phyloP scores from a whole-genome alignment of 2,329 filamentous ascomycete species.

The Scortechinia acanthostroma region DNA sequence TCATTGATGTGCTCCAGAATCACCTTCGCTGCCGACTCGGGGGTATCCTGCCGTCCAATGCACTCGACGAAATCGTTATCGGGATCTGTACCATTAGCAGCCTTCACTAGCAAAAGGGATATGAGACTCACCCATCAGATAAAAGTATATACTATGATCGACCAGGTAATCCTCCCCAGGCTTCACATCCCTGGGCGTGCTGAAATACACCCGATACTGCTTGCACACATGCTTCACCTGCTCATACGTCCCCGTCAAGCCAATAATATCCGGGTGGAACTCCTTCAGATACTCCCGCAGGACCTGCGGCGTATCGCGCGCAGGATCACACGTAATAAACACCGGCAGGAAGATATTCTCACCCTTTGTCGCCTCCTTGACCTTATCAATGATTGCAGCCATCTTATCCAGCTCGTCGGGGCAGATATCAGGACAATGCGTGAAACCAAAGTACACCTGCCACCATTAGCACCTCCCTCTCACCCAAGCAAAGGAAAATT shows the following conservation, averaged over 20 bases:
- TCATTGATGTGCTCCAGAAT: conserved; percentile 79
- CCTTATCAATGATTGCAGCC: conserved; percentile 82
- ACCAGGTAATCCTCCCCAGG: conserved; percentile 94
- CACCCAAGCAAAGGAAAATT: neutral
- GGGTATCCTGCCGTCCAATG: conserved; percentile 87
- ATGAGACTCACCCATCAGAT: conserved; percentile 64
- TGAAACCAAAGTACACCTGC: conserved; percentile 81
- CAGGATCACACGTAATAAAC: conserved; percentile 94
- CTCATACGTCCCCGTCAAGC: conserved; percentile 87
- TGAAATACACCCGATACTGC: conserved; percentile 94
- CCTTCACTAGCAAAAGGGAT: neutral
- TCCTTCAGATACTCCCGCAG: conserved; percentile 80
- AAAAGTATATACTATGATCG: conserved; percentile 99
- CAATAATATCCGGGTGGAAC: conserved; percentile 81
- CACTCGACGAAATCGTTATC: conserved; percentile 98
- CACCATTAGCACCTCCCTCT: neutral
- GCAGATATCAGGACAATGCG: conserved; percentile 96
- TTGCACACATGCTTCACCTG: conserved; percentile 93
- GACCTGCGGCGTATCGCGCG: conserved; percentile 77
- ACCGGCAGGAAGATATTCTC: conserved; percentile 62
- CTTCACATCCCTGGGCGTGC: conserved; percentile 79
- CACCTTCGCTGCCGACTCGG: conserved; percentile 74
- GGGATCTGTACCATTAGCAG: conserved; percentile 47
- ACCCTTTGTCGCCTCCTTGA: conserved; percentile 34
- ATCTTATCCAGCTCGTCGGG: conserved; percentile 99